These are phyloP conservation scores for Penicillium sp. DNA, from an alignment of 2,329 filamentous ascomycete genomes.

Conservation along the genomic window DNA sequence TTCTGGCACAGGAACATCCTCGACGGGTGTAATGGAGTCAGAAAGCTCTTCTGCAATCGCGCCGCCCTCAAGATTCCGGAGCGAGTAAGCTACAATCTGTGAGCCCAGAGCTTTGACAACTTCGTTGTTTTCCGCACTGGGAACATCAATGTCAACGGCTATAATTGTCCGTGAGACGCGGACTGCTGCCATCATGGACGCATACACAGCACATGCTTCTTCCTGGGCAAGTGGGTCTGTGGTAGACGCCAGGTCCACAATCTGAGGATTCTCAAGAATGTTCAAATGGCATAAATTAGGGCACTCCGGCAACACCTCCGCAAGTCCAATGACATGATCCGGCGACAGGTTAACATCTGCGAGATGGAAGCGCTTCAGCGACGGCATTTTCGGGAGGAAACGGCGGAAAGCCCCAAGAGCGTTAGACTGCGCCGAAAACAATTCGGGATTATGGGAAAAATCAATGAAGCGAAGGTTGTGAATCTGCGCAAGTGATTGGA, in stretches of 20 bases:
- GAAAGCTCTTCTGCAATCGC: conserved; percentile 62
- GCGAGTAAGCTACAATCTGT: conserved; percentile 90
- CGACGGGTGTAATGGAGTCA: conserved; percentile 47
- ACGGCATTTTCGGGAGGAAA: conserved; percentile 76
- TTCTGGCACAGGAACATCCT: conserved; percentile 67
- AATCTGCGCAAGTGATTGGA: conserved; percentile 70
- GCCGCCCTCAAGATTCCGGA: conserved; percentile 83
- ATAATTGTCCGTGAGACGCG: conserved; percentile 80
- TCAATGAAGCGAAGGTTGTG: conserved; percentile 83
- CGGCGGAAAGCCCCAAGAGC: conserved; percentile 73
- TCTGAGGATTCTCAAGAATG: conserved; percentile 70
- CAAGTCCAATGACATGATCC: conserved; percentile 85
- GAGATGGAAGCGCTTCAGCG: conserved; percentile 81
- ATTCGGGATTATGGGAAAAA: conserved; percentile 79
- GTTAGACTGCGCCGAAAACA: conserved; percentile 74
- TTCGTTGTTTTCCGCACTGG: conserved; percentile 76
- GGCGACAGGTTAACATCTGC: conserved; percentile 79
- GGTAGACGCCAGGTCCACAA: conserved; percentile 69
- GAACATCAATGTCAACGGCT: conserved; percentile 88
- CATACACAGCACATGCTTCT: conserved; percentile 90
- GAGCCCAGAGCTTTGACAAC: conserved; percentile 89
- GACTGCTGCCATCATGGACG: conserved; percentile 83
- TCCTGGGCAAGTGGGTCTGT: conserved; percentile 79
- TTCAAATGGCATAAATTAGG: conserved; percentile 80
- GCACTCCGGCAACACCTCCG: conserved; percentile 85